Percentiles rank a stretch among this genome's conserved stretches.
Evolutionary conservation across 257 asterid genomes (phyloP).

Genomic region (Solanum lycopersicoides): DNA sequence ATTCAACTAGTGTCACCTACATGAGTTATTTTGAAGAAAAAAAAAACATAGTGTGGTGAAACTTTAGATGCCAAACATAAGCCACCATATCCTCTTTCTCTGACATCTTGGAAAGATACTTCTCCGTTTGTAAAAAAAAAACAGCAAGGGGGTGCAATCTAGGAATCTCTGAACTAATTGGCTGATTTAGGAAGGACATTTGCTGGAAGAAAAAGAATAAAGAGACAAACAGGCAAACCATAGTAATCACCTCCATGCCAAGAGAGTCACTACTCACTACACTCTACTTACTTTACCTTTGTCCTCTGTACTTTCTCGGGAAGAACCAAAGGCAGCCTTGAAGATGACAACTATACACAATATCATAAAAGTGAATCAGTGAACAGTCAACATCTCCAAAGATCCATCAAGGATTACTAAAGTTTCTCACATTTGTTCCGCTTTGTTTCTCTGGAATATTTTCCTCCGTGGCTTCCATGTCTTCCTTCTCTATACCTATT

Average conservation of each 20-base stretch:
- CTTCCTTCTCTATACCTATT: slow-evolving; percentile 32
- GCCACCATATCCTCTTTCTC: neutral
- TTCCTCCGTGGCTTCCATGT: slow-evolving; percentile 35
- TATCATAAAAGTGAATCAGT: slow-evolving; percentile 2
- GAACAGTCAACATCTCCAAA: neutral
- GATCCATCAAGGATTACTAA: slow-evolving; percentile 4
- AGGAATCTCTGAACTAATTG: neutral
- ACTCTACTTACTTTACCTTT: slow-evolving; percentile 43
- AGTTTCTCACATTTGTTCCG: slow-evolving; percentile 47
- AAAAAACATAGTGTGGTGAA: neutral
- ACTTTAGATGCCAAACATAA: neutral
- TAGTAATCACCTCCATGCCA: neutral
- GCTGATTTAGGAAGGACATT: neutral
- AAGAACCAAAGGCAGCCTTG: slow-evolving; percentile 73
- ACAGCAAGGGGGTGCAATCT: neutral
- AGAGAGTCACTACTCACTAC: neutral
- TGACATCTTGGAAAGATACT: neutral
- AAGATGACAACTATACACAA: slow-evolving; percentile 50
- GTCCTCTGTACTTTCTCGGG: slow-evolving; percentile 76
- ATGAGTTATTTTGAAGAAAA: neutral
- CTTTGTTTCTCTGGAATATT: slow-evolving; percentile 26
- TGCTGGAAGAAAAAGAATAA: neutral
- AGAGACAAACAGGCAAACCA: neutral
- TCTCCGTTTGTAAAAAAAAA: neutral
- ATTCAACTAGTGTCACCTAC: neutral